Evolutionary conservation across 75 land plant species (phyloP), one percentile per base, ranked within the genome.

Genomic region (Picea glauca): DNA sequence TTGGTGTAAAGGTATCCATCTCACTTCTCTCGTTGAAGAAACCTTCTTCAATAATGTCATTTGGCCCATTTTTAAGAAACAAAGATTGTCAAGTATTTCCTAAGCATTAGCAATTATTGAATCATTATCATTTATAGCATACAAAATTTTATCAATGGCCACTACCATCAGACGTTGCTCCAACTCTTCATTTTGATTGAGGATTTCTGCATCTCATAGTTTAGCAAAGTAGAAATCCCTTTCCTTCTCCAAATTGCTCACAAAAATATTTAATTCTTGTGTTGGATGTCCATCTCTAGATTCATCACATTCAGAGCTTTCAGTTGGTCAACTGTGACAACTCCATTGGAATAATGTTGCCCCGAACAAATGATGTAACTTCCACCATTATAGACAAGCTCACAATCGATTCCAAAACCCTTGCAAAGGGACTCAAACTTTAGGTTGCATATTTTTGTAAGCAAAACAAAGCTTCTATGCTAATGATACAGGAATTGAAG

Each of bases 221-320:
- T 95, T 95, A 15, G 87, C 77, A 82, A 91, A 95, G 79, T 95
- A 95, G 74, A 95, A 95, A 46, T 96, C 96, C 58, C 96, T 85
- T 85, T 96, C 98, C 26, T 26, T 26, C 26, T 26, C 26, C 26
- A 26, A 26, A 26, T 26, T 26, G 26, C 26, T 26, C 26, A 26
- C 26, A 26, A 26, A 26, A 26, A 26, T 26, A 26, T 26, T 26
- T 35, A 35, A 1, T 35, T 35, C 38, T 35, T 35, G 38, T 35
- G 3, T 35, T 35, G 38, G 38, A 35, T 35, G 38, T 35, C 38
- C 38, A 35, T 35, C 38, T 35, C 38, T 35, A 35, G 38, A 35
- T 35, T 35, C 38, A 35, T 35, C 38, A 35, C 38, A 35, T 35
- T 35, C 38, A 35, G 0, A 0, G 38, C 38, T 35, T 35, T 35